Percentiles rank a stretch among this genome's conserved stretches.
Evolutionary conservation across 495 filamentous ascomycete species (phyloP).

Genomic region (Bathelium albidoporum): DNA sequence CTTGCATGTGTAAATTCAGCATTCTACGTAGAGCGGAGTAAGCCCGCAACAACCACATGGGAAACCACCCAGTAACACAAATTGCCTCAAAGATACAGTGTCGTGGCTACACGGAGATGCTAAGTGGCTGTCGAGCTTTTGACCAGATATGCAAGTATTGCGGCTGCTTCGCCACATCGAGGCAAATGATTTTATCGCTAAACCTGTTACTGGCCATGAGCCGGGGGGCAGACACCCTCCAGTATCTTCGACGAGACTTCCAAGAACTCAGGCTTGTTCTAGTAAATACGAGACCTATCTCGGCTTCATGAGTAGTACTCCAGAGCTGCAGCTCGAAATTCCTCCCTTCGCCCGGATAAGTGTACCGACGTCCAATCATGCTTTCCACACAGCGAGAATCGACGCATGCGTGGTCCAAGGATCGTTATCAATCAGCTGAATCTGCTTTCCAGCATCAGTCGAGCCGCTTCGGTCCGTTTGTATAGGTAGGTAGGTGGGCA

Average conservation of each 20-base stretch:
- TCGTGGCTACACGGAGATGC: neutral
- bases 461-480: neutral
- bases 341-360: neutral
- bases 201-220: neutral
- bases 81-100: constrained; percentile 1
- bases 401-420: neutral
- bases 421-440: constrained; percentile 1
- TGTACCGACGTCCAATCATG: neutral
- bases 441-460: neutral
- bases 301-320: neutral
- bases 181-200: neutral
- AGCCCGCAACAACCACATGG: neutral
- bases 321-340: constrained; percentile 2
- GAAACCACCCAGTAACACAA: neutral
- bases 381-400: neutral
- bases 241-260: neutral
- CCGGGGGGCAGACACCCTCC: neutral
- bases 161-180: neutral
- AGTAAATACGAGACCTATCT: neutral
- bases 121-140: neutral
- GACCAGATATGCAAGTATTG: neutral
- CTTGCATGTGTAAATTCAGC: neutral
- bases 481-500: too few species aligned
- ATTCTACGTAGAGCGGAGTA: neutral
- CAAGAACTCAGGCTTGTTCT: neutral